Base-by-base conservation (phyloP, 2,329 filamentous ascomycete species). In the Aspergillus floridensis region DNA sequence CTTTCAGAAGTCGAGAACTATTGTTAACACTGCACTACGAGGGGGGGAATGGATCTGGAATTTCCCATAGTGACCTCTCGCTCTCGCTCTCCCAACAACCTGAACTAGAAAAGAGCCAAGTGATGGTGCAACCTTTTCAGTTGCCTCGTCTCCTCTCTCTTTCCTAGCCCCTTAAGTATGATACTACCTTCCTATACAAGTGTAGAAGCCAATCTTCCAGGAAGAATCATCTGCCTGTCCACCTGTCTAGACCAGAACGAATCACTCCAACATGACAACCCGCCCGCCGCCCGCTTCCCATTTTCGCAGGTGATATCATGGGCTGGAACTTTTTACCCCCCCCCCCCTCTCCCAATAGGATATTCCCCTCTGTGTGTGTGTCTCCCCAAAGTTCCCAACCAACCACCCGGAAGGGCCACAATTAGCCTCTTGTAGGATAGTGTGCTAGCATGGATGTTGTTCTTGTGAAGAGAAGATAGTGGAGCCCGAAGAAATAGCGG, bases 301-400 rank as follows among this genome's bases (percentile, higher is more conserved):
- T 49, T 49, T 49, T 21, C 46, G 46, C 46, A 24, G 48, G 50
- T 54, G 53, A 55, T 55, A 55, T 55, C 53, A 55, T 55, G 53
- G 50, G 38, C 38, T 41, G 38, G 38, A 41, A 16, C 16, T 41
- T n/a, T 19, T n/a, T n/a, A 12, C 5, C 16, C 16, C 12, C 16
- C 4, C 38, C 16, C 16, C n/a, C n/a, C n/a, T n/a, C n/a, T n/a
- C n/a, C n/a, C n/a, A n/a, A n/a, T n/a, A n/a, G n/a, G n/a, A n/a
- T n/a, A n/a, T n/a, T n/a, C n/a, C 16, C 16, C 3, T 14, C 5
- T 22, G 22, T 22, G 22, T 22, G 7, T 26, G 26, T 26, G 26
- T 26, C 26, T 26, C 26, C 26, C 7, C 26, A 26, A 26, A 26
- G 26, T 26, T 26, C 26, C 26, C 26, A 26, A 8, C 50, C 35